Conservation (phyloP, 1,139 yeast species). For the Kodamaea sp. region DNA sequence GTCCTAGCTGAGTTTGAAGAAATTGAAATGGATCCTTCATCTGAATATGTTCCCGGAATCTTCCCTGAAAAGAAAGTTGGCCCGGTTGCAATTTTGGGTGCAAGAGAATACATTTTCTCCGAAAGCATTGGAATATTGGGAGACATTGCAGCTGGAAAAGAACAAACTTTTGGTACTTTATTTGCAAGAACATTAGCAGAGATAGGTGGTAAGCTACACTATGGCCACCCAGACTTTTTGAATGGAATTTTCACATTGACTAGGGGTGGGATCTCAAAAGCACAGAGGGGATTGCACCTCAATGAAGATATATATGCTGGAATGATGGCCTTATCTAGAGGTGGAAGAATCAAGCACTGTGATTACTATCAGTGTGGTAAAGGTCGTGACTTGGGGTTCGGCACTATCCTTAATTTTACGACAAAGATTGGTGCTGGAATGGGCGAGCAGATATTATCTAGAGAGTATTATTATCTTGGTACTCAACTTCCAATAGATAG, state of each 20-base stretch:
- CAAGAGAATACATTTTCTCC: conserved; percentile 83
- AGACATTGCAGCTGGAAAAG: conserved; percentile 91
- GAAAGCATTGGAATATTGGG: conserved; percentile 85
- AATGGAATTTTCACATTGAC: conserved; percentile 86
- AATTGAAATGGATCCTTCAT: conserved; percentile 27
- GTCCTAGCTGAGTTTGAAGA: conserved; percentile 80
- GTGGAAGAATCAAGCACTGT: conserved; percentile 83
- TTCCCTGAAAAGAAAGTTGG: conserved; percentile 23
- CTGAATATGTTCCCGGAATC: conserved; percentile 49
- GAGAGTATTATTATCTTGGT: conserved; percentile 82
- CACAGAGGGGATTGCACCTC: conserved; percentile 79
- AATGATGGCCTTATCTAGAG: conserved; percentile 75
- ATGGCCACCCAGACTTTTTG: conserved; percentile 89
- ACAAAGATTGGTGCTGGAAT: conserved; percentile 91
- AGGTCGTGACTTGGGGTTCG: conserved; percentile 86
- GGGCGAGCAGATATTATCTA: conserved; percentile 86
- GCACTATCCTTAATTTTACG: conserved; percentile 78
- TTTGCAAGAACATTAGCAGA: conserved; percentile 84
- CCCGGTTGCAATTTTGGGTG: conserved; percentile 84
- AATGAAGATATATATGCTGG: conserved; percentile 94
- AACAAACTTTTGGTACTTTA: conserved; percentile 87
- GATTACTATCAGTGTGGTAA: conserved; percentile 91
- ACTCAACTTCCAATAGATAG: conserved; percentile 76
- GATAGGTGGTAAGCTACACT: conserved; percentile 83
- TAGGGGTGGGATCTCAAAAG: conserved; percentile 86